phyloP scores from a whole-genome alignment of 2,329 filamentous ascomycete genomes.

The Fusarium sp. region DNA sequence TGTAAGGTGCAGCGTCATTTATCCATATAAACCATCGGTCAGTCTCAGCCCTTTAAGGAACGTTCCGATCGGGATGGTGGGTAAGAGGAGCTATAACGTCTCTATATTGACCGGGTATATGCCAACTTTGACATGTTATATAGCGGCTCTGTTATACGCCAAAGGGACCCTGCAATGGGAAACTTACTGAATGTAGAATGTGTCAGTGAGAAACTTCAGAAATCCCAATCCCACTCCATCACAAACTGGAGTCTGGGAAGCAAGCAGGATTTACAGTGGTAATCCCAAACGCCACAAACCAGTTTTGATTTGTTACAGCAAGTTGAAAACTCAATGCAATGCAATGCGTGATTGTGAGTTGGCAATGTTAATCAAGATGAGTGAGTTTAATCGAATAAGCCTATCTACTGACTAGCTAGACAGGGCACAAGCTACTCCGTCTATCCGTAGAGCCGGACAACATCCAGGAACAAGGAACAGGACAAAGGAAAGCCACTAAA shows the following conservation, averaged over 20 bases:
- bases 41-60: constrained; percentile 29
- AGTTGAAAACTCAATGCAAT: constrained; percentile 3
- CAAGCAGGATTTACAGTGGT: constrained; percentile 23
- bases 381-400: constrained; percentile 3
- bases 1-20: constrained; percentile 28
- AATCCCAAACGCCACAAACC: constrained; percentile 24
- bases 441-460: background rate
- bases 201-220: background rate
- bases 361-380: constrained; percentile 8
- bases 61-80: constrained; percentile 39
- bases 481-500: background rate
- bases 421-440: background rate
- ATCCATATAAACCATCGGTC: constrained; percentile 14
- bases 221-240: background rate
- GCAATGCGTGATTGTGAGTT: background rate
- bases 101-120: constrained; percentile 29
- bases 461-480: constrained; percentile 35
- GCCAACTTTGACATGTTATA: constrained; percentile 34
- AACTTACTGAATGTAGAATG: constrained; percentile 12
- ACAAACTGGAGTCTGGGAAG: background rate
- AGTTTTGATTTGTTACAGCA: constrained; percentile 10
- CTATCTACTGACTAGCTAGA: background rate
- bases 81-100: constrained; percentile 26
- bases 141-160: constrained; percentile 30
- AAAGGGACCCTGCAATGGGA: constrained; percentile 12